phyloP scores from a whole-genome alignment of 2,329 filamentous ascomycete species.

The Aspergillus ustus region DNA sequence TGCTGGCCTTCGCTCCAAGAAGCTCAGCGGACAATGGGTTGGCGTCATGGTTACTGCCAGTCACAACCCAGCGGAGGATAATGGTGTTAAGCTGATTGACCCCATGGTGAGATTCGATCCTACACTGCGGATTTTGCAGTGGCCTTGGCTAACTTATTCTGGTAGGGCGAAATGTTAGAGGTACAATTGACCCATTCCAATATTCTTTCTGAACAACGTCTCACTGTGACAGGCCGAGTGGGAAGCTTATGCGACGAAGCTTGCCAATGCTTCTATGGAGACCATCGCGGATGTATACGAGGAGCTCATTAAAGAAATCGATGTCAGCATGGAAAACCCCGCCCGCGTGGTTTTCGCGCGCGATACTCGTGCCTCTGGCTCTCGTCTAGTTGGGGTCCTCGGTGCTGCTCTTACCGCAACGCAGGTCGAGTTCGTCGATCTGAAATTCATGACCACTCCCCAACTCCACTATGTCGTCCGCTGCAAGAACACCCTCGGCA shows the following conservation, averaged over 20 bases:
- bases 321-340: conserved; percentile 71
- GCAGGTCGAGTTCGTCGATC: conserved; percentile 76
- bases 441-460: conserved; percentile 92
- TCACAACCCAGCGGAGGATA: conserved; percentile 88
- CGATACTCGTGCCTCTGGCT: conserved; percentile 91
- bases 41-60: conserved; percentile 96
- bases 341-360: conserved; percentile 87
- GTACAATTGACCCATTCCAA: conserved; percentile 50
- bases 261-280: conserved; percentile 83
- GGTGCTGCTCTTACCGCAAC: conserved; percentile 78
- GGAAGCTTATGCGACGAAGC: conserved; percentile 84
- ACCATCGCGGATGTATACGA: conserved; percentile 78
- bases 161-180: conserved; percentile 89
- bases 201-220: conserved; percentile 20
- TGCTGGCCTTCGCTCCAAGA: conserved; percentile 84
- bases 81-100: conserved; percentile 94
- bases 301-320: conserved; percentile 73
- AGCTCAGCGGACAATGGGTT: conserved; percentile 86
- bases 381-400: conserved; percentile 78
- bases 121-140: neutral
- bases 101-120: conserved; percentile 66
- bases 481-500: conserved; percentile 90
- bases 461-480: conserved; percentile 96
- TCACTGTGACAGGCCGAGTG: conserved; percentile 67
- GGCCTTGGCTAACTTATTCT: conserved; percentile 20